These are phyloP conservation scores for Apiospora hydei DNA, from an alignment of 2,329 filamentous ascomycete genomes.

Conservation along the genomic window DNA sequence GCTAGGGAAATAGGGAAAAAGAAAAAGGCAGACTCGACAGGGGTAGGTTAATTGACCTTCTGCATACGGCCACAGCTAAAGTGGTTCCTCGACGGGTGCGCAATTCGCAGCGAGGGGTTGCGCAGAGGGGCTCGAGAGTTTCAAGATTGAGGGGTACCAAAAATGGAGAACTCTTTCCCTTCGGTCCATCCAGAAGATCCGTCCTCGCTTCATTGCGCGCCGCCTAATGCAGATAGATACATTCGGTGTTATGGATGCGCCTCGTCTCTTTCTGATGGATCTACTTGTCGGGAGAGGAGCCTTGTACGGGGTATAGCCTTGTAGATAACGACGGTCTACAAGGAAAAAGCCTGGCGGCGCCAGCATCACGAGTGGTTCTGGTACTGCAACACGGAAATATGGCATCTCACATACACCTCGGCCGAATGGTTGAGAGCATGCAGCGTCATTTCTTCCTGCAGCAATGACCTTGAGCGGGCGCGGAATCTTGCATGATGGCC, in stretches of 20 bases:
- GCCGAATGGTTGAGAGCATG: neutral
- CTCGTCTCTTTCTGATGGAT: neutral
- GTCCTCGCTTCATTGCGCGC: neutral
- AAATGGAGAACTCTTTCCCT: neutral
- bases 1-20: neutral
- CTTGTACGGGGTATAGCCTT: neutral
- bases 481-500: neutral
- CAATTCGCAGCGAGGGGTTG: slow-evolving; percentile 14
- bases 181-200: neutral
- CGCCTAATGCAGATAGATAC: neutral
- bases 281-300: neutral
- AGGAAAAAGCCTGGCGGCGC: neutral
- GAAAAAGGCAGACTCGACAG: neutral
- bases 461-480: neutral
- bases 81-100: slow-evolving; percentile 1
- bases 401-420: neutral
- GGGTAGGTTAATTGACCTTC: slow-evolving; percentile 13
- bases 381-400: neutral
- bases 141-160: neutral
- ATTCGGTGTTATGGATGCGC: neutral
- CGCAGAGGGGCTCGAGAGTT: slow-evolving; percentile 6
- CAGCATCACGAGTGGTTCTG: neutral
- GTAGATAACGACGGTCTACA: neutral
- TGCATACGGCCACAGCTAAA: neutral
- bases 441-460: neutral